A percentile compares a stretch with the other conserved stretches of the same genome.
Evolutionary conservation across 371 early-diverging fungal genomes (phyloP).

Genomic region (Capillidium rhysosporum): DNA sequence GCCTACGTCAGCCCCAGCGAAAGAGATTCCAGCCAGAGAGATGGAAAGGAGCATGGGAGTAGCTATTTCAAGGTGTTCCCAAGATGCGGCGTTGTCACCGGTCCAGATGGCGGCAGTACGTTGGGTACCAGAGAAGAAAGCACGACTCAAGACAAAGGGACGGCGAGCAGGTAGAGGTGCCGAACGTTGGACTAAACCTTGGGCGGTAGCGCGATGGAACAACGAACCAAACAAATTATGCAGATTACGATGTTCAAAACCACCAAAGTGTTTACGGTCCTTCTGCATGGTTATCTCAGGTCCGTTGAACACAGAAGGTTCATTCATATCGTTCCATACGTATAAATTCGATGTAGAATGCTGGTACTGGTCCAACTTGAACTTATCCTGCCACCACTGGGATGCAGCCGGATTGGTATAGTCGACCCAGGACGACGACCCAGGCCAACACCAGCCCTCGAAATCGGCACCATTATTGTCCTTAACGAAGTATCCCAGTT

Average conservation of each 20-base stretch:
- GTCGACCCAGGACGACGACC: conserved; percentile 73
- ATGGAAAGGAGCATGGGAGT: conserved; percentile 66
- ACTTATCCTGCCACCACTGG: conserved; percentile 61
- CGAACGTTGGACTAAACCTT: conserved; percentile 24
- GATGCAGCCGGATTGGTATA: conserved; percentile 58
- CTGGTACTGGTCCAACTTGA: conserved; percentile 40
- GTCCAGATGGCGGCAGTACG: conserved; percentile 83
- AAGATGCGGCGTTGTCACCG: conserved; percentile 69
- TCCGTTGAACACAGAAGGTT: conserved; percentile 76
- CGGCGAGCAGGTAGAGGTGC: conserved; percentile 27
- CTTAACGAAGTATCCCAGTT: conserved; percentile 56
- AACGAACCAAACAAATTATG: conserved; percentile 71
- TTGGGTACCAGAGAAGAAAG: conserved; percentile 77
- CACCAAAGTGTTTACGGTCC: conserved; percentile 56
- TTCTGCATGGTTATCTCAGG: conserved; percentile 87
- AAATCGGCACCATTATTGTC: conserved; percentile 41
- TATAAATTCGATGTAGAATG: conserved; percentile 44
- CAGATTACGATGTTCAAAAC: conserved; percentile 69
- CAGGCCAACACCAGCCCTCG: conserved; percentile 91
- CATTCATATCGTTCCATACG: conserved; percentile 94
- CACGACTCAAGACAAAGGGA: conserved; percentile 72
- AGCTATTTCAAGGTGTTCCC: conserved; percentile 56
- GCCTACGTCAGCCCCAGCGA: conserved; percentile 78
- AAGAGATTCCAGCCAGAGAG: conserved; percentile 49
- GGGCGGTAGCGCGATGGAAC: conserved; percentile 29